Percentiles rank a stretch among this genome's conserved stretches.
Evolutionary conservation across 2,329 filamentous ascomycete genomes (phyloP).

Genomic region (Colletotrichum sojae): DNA sequence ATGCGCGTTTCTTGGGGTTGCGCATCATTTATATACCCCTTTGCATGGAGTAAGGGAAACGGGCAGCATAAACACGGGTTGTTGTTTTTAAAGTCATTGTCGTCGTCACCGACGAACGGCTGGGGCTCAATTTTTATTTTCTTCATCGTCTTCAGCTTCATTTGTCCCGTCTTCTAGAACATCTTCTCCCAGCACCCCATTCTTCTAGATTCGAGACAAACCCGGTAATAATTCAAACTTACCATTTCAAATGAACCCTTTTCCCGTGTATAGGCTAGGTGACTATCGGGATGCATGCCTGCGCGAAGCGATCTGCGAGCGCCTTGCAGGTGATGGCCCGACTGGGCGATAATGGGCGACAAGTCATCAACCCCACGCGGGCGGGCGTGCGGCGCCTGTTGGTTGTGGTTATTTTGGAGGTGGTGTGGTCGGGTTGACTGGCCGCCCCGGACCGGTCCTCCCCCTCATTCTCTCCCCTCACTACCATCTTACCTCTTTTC

Average conservation of each 20-base stretch:
- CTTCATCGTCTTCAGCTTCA: slow-evolving; percentile 4
- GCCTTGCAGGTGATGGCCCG: background rate
- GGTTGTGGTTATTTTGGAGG: background rate
- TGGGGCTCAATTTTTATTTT: background rate
- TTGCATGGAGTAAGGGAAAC: slow-evolving; percentile 39
- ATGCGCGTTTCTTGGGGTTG: slow-evolving; percentile 14
- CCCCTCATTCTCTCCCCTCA: background rate
- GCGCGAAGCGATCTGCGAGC: background rate
- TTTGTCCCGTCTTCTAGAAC: slow-evolving; percentile 22
- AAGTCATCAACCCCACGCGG: slow-evolving; percentile 13
- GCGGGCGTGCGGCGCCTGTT: background rate
- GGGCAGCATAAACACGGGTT: slow-evolving; percentile 29
- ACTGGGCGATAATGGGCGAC: background rate
- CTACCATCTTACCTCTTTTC: background rate
- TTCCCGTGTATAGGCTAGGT: background rate
- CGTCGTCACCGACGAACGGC: background rate
- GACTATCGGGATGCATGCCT: background rate
- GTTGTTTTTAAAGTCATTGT: background rate
- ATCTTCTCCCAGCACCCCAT: slow-evolving; percentile 3
- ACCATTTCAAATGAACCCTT: background rate
- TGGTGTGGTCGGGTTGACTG: slow-evolving; percentile 26
- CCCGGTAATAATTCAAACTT: slow-evolving; percentile 30
- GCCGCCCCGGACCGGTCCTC: slow-evolving; percentile 12
- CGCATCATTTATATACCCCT: slow-evolving; percentile 39
- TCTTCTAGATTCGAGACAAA: slow-evolving; percentile 12